Percentiles rank a stretch among this genome's conserved stretches.
phyloP scores from a whole-genome alignment of 164 flowering plant species.

The Houttuynia cordata region DNA sequence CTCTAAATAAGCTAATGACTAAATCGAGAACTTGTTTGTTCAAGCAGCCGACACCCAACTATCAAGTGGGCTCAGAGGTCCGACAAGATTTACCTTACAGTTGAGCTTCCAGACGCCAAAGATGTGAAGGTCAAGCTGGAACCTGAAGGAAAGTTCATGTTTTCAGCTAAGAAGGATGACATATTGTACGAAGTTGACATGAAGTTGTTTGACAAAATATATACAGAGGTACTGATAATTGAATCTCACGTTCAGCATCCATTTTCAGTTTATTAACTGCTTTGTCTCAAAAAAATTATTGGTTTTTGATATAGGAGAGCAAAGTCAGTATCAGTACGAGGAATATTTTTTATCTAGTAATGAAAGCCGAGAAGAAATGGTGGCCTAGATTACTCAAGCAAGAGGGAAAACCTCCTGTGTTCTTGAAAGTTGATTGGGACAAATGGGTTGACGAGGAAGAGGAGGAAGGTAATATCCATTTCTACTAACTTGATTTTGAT shows the following conservation, averaged over 20 bases:
- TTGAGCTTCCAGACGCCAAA: conserved; percentile 62
- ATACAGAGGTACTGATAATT: conserved; percentile 36
- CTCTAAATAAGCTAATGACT: neutral
- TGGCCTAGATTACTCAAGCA: conserved; percentile 54
- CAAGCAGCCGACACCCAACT: conserved; percentile 54
- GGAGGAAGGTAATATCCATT: conserved; percentile 22
- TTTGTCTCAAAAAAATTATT: neutral
- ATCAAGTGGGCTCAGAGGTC: conserved; percentile 72
- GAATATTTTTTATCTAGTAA: conserved; percentile 35
- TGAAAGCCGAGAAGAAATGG: conserved; percentile 68
- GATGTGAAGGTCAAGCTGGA: conserved; percentile 59
- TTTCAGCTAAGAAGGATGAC: conserved; percentile 47
- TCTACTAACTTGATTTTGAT: neutral
- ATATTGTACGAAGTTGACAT: conserved; percentile 42
- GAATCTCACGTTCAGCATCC: neutral
- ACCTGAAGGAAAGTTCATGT: conserved; percentile 57
- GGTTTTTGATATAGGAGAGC: conserved; percentile 39
- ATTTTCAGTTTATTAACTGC: neutral
- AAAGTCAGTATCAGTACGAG: conserved; percentile 46
- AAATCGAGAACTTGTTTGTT: neutral
- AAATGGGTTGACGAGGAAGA: conserved; percentile 84
- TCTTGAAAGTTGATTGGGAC: conserved; percentile 67
- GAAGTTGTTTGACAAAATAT: conserved; percentile 47
- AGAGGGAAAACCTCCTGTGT: conserved; percentile 53
- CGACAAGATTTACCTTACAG: conserved; percentile 41